Conservation (phyloP, 345 rosid species). For the Citrus glauca region DNA sequence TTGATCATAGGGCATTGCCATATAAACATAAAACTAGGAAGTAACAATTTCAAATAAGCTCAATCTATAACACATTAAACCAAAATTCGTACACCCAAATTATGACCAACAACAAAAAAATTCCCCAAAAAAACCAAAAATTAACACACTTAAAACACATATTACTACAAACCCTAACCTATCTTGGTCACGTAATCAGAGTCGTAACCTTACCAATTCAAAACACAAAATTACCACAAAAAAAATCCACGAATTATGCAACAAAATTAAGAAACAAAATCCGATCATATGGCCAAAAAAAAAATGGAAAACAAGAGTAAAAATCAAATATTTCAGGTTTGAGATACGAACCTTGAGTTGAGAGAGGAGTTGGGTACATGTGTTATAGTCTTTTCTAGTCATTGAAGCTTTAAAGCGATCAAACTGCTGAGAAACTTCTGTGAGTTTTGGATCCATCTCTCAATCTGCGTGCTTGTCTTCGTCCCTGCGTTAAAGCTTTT, state of each 20-base stretch:
- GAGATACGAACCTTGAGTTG: slow-evolving; percentile 69
- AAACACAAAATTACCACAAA: neutral
- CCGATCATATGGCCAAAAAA: neutral
- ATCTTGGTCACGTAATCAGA: neutral
- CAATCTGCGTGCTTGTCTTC: neutral
- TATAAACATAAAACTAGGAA: neutral
- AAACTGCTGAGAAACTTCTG: slow-evolving; percentile 79
- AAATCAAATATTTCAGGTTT: slow-evolving; percentile 30
- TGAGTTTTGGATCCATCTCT: slow-evolving; percentile 82
- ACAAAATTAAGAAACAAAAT: neutral
- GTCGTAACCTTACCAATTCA: neutral
- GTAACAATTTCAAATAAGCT: neutral
- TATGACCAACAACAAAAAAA: neutral
- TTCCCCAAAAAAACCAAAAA: neutral
- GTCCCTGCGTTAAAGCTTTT: neutral
- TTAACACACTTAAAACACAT: neutral
- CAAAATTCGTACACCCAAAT: neutral
- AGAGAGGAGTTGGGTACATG: slow-evolving; percentile 51
- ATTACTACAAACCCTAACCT: neutral
- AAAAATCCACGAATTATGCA: neutral
- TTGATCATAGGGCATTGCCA: neutral
- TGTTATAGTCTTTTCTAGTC: slow-evolving; percentile 60
- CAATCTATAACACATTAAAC: neutral
- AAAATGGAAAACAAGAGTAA: neutral
- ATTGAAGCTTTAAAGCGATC: slow-evolving; percentile 84